Conservation (phyloP, 306 rosid species). For the Neltuma alba region DNA sequence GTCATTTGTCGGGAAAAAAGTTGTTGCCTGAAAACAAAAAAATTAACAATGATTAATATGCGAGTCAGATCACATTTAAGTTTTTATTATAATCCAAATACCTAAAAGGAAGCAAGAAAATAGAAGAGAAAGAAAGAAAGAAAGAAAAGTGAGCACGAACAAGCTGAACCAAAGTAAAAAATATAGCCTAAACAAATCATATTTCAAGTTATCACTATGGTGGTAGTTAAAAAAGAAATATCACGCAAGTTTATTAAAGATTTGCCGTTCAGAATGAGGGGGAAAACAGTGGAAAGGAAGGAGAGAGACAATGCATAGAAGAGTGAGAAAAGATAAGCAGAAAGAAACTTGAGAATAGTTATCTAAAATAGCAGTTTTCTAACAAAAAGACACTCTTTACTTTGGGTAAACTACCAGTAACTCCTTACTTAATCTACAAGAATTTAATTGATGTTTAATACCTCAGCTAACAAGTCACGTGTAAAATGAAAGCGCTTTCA, state of each 20-base stretch:
- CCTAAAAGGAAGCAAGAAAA: neutral
- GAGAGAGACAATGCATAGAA: neutral
- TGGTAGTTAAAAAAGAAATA: neutral
- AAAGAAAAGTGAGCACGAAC: neutral
- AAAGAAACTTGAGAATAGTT: neutral
- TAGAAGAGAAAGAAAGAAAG: neutral
- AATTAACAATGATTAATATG: neutral
- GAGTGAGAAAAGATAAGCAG: neutral
- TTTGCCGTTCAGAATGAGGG: neutral
- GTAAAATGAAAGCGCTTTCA: neutral
- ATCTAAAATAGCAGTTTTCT: neutral
- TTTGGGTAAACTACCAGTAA: neutral
- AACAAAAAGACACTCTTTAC: neutral
- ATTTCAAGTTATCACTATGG: neutral
- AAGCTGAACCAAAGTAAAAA: slow-evolving; percentile 1
- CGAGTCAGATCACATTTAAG: neutral
- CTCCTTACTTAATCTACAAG: neutral
- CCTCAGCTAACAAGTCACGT: neutral
- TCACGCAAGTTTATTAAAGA: neutral
- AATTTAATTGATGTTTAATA: neutral
- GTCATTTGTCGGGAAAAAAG: neutral
- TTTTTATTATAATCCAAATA: neutral
- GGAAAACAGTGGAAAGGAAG: neutral
- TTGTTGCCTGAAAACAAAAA: neutral
- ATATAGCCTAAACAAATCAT: neutral